phyloP scores from a whole-genome alignment of 2,329 filamentous ascomycete species.

The Fusarium phyllophilum region DNA sequence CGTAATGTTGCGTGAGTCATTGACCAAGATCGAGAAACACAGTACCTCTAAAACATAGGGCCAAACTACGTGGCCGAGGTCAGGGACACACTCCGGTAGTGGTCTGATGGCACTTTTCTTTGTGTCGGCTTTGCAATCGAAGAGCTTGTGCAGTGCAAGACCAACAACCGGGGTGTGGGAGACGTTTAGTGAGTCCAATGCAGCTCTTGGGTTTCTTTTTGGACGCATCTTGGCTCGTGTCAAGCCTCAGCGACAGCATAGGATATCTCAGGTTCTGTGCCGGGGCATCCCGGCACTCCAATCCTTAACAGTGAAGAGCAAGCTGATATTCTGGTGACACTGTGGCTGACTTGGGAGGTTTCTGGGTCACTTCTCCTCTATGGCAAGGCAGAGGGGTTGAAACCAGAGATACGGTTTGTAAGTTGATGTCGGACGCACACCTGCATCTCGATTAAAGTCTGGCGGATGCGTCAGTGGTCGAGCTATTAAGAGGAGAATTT shows the following conservation, averaged over 20 bases:
- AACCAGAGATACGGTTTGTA: background rate
- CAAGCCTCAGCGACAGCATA: no score
- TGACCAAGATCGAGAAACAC: no score
- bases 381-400: background rate
- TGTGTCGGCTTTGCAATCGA: no score
- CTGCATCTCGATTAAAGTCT: background rate
- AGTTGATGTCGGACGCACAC: background rate
- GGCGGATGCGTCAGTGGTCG: background rate
- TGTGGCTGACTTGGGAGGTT: background rate
- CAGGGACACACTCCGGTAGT: no score
- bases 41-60: no score
- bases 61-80: no score
- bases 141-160: no score
- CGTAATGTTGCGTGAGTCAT: no score
- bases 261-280: background rate
- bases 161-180: background rate
- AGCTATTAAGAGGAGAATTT: background rate
- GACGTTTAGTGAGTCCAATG: background rate
- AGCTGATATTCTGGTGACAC: background rate
- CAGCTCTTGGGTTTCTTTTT: background rate
- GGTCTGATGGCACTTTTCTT: no score
- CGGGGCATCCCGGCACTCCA: fast-evolving
- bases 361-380: background rate
- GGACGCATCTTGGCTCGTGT: background rate
- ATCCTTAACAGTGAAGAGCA: background rate